Base-by-base conservation (phyloP, 1,139 yeast species). In the Zygotorulaspora mrakii region DNA sequence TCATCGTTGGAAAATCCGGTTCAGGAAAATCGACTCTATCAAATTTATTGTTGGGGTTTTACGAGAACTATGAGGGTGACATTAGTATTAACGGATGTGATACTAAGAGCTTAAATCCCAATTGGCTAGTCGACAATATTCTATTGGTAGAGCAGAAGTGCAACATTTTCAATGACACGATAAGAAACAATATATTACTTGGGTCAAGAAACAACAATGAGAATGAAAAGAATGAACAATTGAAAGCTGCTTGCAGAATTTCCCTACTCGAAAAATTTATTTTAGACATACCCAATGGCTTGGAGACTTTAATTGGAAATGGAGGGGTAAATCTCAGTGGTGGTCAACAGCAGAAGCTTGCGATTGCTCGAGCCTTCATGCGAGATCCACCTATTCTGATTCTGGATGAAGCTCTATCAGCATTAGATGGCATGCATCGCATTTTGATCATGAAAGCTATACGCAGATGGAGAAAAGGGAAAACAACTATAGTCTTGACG, bases 11-110 rank as follows among this genome's bases (percentile, higher is more conserved):
- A 0, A 71, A 73, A 46, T 87, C 96, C 0, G 98, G 98, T 0
- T 79, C 91, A 0, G 98, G 98, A 0, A 91, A 91, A 59, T 87
- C 96, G 0, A 84, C 97, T 0, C 48, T 91, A 8, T 76, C 83
- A 0, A 74, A 74, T 33, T 60, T 91, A 3, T 54, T 91, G 2
- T 59, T 82, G 44, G 74, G 74, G 21, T 70, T 85, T 28, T 87
- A 88, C 50, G 47, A 59, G 0, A 66, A 71, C 1, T 50, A 59
- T 4, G 45, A 59, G 0, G 89, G 91, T 0, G 45, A 53, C 1
- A 73, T 89, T 2, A 57, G 57, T 5, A 61, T 88, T 13, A 89
- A 80, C 55, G 82, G 77, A 0, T 55, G 62, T 30, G 65, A 74
- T 25, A 54, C 82, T 2, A 53, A 62, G 1, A 48, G 59, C 1